phyloP scores from a whole-genome alignment of 2,329 filamentous ascomycete genomes.

The Epichloe uncinata region DNA sequence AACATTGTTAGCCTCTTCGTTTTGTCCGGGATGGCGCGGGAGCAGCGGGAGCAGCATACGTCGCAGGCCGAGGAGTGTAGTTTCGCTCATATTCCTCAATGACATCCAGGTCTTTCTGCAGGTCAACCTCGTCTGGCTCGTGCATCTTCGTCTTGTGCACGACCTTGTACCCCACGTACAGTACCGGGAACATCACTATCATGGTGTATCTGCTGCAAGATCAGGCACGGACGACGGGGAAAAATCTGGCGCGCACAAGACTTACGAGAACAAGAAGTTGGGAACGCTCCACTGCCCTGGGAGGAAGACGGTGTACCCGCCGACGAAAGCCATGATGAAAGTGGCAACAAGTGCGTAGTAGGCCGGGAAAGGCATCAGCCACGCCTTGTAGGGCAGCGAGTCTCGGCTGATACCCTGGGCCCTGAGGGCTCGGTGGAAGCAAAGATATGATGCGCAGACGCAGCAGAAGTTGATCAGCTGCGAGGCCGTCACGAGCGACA shows the following conservation, averaged over 20 bases:
- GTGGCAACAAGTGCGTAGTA: slow-evolving; percentile 52
- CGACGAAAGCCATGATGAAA: slow-evolving; percentile 59
- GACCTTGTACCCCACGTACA: slow-evolving; percentile 62
- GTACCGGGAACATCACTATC: slow-evolving; percentile 54
- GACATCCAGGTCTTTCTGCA: slow-evolving; percentile 47
- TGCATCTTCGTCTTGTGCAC: slow-evolving; percentile 47
- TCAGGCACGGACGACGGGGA: neutral
- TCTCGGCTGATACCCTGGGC: slow-evolving; percentile 56
- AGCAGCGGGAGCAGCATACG: slow-evolving; percentile 23
- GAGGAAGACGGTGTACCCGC: slow-evolving; percentile 65
- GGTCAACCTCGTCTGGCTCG: slow-evolving; percentile 46
- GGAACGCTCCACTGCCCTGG: slow-evolving; percentile 49
- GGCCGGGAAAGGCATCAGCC: slow-evolving; percentile 57
- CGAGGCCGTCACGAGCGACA: slow-evolving; percentile 55
- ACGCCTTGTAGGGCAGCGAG: slow-evolving; percentile 55
- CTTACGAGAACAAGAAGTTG: slow-evolving; percentile 59
- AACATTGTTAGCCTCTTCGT: neutral
- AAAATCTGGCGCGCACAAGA: slow-evolving; percentile 3
- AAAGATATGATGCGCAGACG: slow-evolving; percentile 57
- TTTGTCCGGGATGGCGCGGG: neutral
- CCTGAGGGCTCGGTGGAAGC: slow-evolving; percentile 55
- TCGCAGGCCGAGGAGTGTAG: slow-evolving; percentile 40
- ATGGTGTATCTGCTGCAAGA: slow-evolving; percentile 45
- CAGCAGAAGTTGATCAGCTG: slow-evolving; percentile 61
- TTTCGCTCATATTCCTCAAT: slow-evolving; percentile 55